Conservation (phyloP, 2,329 filamentous ascomycete species). For the Colletotrichum destructivum region DNA sequence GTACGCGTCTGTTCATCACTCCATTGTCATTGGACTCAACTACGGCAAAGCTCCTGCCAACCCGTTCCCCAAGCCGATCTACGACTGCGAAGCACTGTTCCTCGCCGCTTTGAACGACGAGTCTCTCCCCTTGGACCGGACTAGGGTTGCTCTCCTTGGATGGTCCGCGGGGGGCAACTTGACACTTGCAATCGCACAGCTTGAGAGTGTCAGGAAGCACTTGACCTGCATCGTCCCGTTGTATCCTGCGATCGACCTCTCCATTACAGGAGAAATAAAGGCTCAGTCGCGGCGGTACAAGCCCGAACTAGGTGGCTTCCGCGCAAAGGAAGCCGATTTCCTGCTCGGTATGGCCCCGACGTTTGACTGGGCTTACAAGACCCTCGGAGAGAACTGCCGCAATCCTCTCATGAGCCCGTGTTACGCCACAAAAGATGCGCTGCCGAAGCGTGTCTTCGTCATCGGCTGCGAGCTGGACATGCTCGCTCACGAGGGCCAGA, state of each 20-base stretch:
- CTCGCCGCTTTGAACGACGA: slow-evolving; percentile 59
- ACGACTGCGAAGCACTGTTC: slow-evolving; percentile 62
- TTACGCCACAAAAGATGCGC: slow-evolving; percentile 50
- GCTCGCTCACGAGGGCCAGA: slow-evolving; percentile 58
- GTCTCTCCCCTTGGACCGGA: slow-evolving; percentile 60
- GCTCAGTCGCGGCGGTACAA: slow-evolving; percentile 47
- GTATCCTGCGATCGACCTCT: slow-evolving; percentile 58
- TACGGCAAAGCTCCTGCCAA: slow-evolving; percentile 63
- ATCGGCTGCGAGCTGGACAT: slow-evolving; percentile 57
- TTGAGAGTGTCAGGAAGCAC: slow-evolving; percentile 52
- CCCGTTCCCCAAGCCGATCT: slow-evolving; percentile 59
- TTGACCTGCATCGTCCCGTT: slow-evolving; percentile 55
- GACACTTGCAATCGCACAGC: slow-evolving; percentile 57
- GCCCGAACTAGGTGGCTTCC: slow-evolving; percentile 42
- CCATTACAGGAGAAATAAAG: slow-evolving; percentile 46
- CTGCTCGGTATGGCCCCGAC: slow-evolving; percentile 43
- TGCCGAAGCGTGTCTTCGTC: slow-evolving; percentile 56
- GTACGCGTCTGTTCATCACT: slow-evolving; percentile 56
- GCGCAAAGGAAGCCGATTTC: slow-evolving; percentile 41
- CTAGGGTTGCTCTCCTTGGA: slow-evolving; percentile 59
- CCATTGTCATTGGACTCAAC: slow-evolving; percentile 63
- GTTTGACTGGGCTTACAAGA: slow-evolving; percentile 54
- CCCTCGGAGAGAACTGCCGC: slow-evolving; percentile 47
- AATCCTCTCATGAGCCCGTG: slow-evolving; percentile 54
- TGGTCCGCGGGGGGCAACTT: slow-evolving; percentile 69